Conservation (phyloP, 164 flowering plant species). For the grape (Vitis vinifera) region DNA sequence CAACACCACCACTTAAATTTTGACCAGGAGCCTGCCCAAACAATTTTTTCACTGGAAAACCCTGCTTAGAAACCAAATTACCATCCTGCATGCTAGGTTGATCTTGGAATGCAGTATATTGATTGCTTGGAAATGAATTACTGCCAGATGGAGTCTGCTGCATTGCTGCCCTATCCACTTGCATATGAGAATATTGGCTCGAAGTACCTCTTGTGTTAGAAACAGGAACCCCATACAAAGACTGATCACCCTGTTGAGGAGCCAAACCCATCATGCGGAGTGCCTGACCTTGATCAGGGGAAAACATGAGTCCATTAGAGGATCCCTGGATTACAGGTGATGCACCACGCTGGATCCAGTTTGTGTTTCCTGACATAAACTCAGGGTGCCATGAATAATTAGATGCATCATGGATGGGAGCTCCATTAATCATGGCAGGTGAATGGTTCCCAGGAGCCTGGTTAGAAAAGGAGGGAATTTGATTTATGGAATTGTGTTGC, state of each 20-base stretch:
- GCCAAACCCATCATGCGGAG: constrained; percentile 30
- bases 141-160: constrained; percentile 20
- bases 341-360: constrained; percentile 31
- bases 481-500: constrained; percentile 32
- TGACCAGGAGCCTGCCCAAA: constrained; percentile 17
- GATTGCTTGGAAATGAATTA: constrained; percentile 26
- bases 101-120: constrained; percentile 18
- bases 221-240: constrained; percentile 54
- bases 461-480: constrained; percentile 25
- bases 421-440: constrained; percentile 25
- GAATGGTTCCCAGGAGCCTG: constrained; percentile 31
- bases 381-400: constrained; percentile 41
- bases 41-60: constrained; percentile 19
- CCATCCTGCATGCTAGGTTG: constrained; percentile 26
- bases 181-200: constrained; percentile 22
- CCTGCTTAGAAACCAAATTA: constrained; percentile 18
- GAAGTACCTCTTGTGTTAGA: constrained; percentile 23
- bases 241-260: constrained; percentile 53
- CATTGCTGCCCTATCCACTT: constrained; percentile 24
- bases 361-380: constrained; percentile 26
- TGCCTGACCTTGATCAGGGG: constrained; percentile 42
- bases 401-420: constrained; percentile 40
- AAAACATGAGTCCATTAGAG: constrained; percentile 26
- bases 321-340: constrained; percentile 35
- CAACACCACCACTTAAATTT: constrained; percentile 21